Evolutionary conservation across 2,329 filamentous ascomycete genomes (phyloP), one percentile per base, ranked within the genome.

Genomic region (Pleoardoris graminearum): DNA sequence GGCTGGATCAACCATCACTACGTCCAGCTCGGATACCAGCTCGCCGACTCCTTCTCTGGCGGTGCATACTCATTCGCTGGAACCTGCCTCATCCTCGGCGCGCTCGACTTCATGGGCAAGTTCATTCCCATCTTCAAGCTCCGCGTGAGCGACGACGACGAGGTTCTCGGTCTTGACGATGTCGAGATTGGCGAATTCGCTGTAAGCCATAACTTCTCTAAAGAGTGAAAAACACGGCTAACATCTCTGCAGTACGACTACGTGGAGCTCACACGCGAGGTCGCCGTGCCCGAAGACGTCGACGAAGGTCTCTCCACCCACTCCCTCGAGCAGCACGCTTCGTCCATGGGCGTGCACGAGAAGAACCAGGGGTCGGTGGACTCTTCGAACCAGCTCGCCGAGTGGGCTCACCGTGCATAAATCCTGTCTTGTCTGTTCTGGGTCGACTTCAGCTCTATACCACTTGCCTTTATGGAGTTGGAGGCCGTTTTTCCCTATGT

Each of bases 101-200:
- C 62, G 10, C 69, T 80, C 21, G 73, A 77, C 51, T 89, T 91
- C 72, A 62, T 92, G 59, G 86, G 93, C 76, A 91, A 91, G 71
- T 80, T 91, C 59, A 80, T 94, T 22, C 89, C 91, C 0, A 87
- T 87, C 11, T 79, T 95, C 33, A 84, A 83, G 51, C 84, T 96
- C 38, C 88, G 91, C 44, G 87, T 86, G 0, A 81, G 78, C 12
- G 87, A 90, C 62, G 88, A 94, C 58, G 88, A 90, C 32, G 91
- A 96, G 74, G 85, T 91, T 46, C 78, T 91, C 36, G 91, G 91
- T 60, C 91, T 95, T 54, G 91, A 96, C 66, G 91, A 96, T 65
- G 86, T 89, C 21, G 91, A 96, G 75, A 90, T 96, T 67, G 91
- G 91, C 71, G 91, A 96, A 77, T 96, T 94, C 71, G 91, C 90